Conservation (phyloP, 345 rosid species). For the Salix udensis region DNA sequence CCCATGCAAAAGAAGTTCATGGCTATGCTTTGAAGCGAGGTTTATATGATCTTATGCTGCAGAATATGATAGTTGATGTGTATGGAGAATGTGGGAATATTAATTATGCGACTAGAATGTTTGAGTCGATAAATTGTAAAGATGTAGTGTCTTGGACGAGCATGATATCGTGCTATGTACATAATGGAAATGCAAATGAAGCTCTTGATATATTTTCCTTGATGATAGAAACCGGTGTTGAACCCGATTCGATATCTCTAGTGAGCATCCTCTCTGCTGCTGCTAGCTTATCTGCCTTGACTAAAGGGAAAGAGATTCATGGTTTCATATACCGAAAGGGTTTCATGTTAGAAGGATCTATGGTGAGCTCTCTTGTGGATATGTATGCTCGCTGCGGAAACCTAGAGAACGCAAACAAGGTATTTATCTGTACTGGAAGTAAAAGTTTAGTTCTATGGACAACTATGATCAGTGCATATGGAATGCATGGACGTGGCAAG, state of each 20-base stretch:
- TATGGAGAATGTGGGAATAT: slow-evolving; percentile 61
- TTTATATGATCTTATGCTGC: slow-evolving; percentile 52
- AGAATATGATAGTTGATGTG: slow-evolving; percentile 55
- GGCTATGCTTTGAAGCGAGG: slow-evolving; percentile 56
- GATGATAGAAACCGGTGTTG: slow-evolving; percentile 47
- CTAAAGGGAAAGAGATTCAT: slow-evolving; percentile 75
- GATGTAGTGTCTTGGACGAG: slow-evolving; percentile 90
- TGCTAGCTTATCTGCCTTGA: slow-evolving; percentile 57
- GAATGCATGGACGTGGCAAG: slow-evolving; percentile 76
- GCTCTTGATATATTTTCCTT: slow-evolving; percentile 50
- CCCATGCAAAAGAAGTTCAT: slow-evolving; percentile 59
- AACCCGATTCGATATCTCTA: slow-evolving; percentile 62
- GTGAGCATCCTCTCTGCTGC: slow-evolving; percentile 58
- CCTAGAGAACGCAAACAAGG: slow-evolving; percentile 47
- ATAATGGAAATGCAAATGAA: slow-evolving; percentile 51
- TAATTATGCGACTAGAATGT: slow-evolving; percentile 52
- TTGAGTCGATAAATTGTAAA: slow-evolving; percentile 49
- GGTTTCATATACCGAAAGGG: slow-evolving; percentile 55
- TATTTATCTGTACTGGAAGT: slow-evolving; percentile 39
- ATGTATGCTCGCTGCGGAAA: slow-evolving; percentile 81
- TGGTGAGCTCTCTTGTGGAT: slow-evolving; percentile 61
- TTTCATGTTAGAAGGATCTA: slow-evolving; percentile 51
- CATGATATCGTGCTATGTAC: slow-evolving; percentile 69
- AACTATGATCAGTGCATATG: slow-evolving; percentile 74
- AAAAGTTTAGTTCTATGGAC: slow-evolving; percentile 61